Conservation (phyloP, 1,284 basidiomycete genomes). For the Ceratobasidium sp. region DNA sequence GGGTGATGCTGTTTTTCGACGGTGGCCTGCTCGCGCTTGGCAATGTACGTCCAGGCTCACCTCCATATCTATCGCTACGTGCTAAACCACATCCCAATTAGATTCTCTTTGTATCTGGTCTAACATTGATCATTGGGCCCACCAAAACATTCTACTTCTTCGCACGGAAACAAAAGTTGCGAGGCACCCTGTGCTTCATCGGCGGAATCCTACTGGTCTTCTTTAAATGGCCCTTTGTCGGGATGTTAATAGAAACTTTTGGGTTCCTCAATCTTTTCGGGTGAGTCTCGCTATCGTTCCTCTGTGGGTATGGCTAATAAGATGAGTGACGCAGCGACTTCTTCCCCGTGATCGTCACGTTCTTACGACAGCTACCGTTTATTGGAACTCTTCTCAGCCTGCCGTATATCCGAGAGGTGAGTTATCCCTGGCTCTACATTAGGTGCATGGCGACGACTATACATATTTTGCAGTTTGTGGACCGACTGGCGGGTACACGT, state of each 20-base stretch:
- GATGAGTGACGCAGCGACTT: constrained; percentile 79
- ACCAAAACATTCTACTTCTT: constrained; percentile 99
- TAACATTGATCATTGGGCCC: constrained; percentile 94
- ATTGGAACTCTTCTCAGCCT: constrained; percentile 88
- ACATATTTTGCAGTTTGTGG: constrained; percentile 64
- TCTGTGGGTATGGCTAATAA: background rate
- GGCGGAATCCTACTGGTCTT: constrained; percentile 91
- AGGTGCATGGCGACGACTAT: constrained; percentile 1
- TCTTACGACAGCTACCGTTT: constrained; percentile 93
- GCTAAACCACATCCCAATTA: constrained; percentile 55
- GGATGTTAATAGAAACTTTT: constrained; percentile 93
- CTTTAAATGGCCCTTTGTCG: constrained; percentile 91
- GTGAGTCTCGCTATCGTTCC: constrained; percentile 60
- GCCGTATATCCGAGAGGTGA: constrained; percentile 76
- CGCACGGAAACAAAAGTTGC: constrained; percentile 92
- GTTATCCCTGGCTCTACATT: constrained; percentile 46
- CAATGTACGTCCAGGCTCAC: constrained; percentile 71
- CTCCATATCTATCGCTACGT: constrained; percentile 2
- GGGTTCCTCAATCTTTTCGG: constrained; percentile 98
- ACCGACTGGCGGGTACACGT: constrained; percentile 79
- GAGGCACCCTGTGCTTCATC: constrained; percentile 93
- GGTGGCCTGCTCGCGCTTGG: constrained; percentile 96
- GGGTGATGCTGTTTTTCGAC: constrained; percentile 97
- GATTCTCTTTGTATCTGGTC: constrained; percentile 91
- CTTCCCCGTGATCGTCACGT: constrained; percentile 98